Evolutionary conservation across 2,329 filamentous ascomycete species (phyloP).

Genomic region (Colletotrichum musicola): DNA sequence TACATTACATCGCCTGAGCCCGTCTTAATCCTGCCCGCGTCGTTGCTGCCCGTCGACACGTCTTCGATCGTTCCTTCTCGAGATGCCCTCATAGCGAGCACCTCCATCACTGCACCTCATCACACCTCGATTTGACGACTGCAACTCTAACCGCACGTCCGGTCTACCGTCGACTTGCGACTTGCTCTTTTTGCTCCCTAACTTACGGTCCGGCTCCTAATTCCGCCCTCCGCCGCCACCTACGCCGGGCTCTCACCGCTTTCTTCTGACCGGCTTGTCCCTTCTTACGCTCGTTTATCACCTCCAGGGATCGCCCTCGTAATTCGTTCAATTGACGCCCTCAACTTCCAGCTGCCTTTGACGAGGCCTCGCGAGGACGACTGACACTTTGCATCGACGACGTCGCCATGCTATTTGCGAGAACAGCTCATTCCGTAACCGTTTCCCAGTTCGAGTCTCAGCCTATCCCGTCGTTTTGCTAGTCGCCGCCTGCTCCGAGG

Average conservation of each 20-base stretch:
- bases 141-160: slow-evolving; percentile 18
- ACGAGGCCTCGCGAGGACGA: slow-evolving; percentile 14
- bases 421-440: slow-evolving; percentile 6
- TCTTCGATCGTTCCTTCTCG: slow-evolving; percentile 7
- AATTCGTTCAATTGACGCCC: slow-evolving; percentile 12
- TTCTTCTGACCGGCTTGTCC: slow-evolving; percentile 32
- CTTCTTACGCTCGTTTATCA: slow-evolving; percentile 38
- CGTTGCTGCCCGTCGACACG: slow-evolving; percentile 11
- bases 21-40: slow-evolving; percentile 21
- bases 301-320: slow-evolving; percentile 36
- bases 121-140: slow-evolving; percentile 11
- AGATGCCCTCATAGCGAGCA: slow-evolving; percentile 32
- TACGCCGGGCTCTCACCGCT: slow-evolving; percentile 32
- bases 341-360: slow-evolving; percentile 15
- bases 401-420: slow-evolving; percentile 38
- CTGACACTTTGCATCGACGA: neutral
- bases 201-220: slow-evolving; percentile 8
- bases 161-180: neutral
- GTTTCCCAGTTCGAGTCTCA: slow-evolving; percentile 19
- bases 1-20: slow-evolving; percentile 35
- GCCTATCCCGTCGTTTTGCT: slow-evolving; percentile 16
- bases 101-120: slow-evolving; percentile 16
- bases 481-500: slow-evolving; percentile 13
- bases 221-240: slow-evolving; percentile 22
- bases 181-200: neutral